Base-by-base conservation (phyloP, 257 asterid species). In the Nicotiana noctiflora region DNA sequence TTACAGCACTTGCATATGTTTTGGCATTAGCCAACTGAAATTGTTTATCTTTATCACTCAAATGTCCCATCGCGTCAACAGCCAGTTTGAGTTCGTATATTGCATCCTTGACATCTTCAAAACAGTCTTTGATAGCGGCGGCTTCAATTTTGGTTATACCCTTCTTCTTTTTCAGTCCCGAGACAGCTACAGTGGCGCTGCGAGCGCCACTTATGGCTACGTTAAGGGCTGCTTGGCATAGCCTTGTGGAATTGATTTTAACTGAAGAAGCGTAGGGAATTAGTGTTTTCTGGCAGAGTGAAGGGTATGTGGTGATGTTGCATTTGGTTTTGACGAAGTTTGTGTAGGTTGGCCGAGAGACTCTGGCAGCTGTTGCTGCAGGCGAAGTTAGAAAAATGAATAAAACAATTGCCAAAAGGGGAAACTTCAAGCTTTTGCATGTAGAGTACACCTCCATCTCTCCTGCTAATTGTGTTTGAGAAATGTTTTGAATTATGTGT, bases 1-100 rank as follows among this genome's bases (percentile, higher is more conserved):
- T 89, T 49, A 93, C 98, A 10, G 98, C 96, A 84, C 97, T 93
- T 9, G 92, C 97, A 74, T 88, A 89, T 4, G 96, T 93, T 86
- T 90, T 90, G 0, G 96, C 96, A 46, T 87, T 92, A 31, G 92
- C 79, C 98, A 91, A 92, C 64, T 93, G 87, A 21, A 86, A 90
- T 27, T 77, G 88, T 79, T 86, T 75, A 12, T 90, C 96, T 5
- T 59, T 76, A n/a, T 80, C 92, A 8, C 85, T 62, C 13, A 93
- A 64, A 12, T 81, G 88, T 15, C 63, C 75, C 87, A 90, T 82
- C 53, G 97, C 94, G 2, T 19, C 65, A 60, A 87, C 18, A 23
- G 97, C 85, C 0, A 79, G 79, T 85, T 82, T 89, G 5, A 93
- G 90, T 82, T 92, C 94, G 11, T 85, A 84, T 8, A 90, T 85